phyloP scores from a whole-genome alignment of 2,329 filamentous ascomycete species.

The Chaetomium strumarium region DNA sequence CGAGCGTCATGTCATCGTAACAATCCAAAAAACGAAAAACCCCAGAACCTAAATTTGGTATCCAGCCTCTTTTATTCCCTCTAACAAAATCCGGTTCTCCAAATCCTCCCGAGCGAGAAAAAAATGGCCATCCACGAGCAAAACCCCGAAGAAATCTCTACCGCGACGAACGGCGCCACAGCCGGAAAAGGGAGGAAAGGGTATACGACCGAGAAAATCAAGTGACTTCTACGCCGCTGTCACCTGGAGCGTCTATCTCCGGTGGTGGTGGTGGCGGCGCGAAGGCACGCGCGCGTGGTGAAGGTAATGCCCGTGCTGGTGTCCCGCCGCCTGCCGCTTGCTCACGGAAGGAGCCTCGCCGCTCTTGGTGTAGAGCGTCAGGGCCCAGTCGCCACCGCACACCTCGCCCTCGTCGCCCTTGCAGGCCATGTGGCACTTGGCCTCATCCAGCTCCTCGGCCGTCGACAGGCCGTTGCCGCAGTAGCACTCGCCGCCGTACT shows the following conservation, averaged over 20 bases:
- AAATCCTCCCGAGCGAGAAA: too few relatives aligned
- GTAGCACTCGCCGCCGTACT: slow-evolving; percentile 44
- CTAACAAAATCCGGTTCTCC: too few relatives aligned
- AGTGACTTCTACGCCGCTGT: background rate
- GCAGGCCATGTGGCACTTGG: slow-evolving; percentile 43
- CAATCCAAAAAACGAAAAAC: background rate
- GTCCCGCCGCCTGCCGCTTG: slow-evolving; percentile 32
- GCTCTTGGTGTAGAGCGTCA: slow-evolving; percentile 40
- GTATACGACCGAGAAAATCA: background rate
- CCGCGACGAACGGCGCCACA: too few relatives aligned
- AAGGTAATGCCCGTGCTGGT: slow-evolving; percentile 21
- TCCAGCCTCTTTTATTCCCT: background rate
- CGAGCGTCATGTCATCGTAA: background rate
- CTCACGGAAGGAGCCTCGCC: slow-evolving; percentile 24
- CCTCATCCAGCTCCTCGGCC: slow-evolving; percentile 38
- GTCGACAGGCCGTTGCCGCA: slow-evolving; percentile 39
- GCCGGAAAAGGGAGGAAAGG: too few relatives aligned
- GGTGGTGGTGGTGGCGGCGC: slow-evolving; percentile 3
- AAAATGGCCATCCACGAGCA: too few relatives aligned
- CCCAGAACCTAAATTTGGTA: background rate
- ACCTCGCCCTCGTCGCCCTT: slow-evolving; percentile 41
- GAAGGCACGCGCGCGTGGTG: slow-evolving; percentile 28
- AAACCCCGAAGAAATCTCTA: too few relatives aligned
- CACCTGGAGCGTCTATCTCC: slow-evolving; percentile 5
- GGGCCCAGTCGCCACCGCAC: slow-evolving; percentile 45